Conservation (phyloP, 2,329 filamentous ascomycete species). For the Colletotrichum kahawae region DNA sequence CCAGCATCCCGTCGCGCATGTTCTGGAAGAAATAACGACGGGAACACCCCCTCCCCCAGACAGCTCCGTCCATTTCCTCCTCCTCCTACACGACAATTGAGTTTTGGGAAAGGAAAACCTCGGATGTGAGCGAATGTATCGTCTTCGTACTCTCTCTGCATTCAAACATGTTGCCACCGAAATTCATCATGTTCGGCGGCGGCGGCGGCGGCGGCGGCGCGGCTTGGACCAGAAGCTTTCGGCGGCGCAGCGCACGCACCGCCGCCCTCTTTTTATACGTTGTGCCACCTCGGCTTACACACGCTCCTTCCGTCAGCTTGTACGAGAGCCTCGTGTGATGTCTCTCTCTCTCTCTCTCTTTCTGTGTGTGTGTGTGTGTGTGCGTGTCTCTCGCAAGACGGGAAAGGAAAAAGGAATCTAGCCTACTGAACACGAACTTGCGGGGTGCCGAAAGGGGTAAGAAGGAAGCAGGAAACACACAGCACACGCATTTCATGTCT, state of each 20-base stretch:
- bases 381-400: neutral
- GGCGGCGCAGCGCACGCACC: slow-evolving; percentile 1
- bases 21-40: neutral
- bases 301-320: neutral
- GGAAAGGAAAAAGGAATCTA: neutral
- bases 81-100: neutral
- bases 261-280: neutral
- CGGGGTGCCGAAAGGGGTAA: neutral
- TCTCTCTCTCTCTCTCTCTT: neutral
- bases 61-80: neutral
- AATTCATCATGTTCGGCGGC: neutral
- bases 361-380: neutral
- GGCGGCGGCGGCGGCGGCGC: neutral
- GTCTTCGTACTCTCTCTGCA: neutral
- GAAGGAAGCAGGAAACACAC: neutral
- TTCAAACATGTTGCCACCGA: neutral
- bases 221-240: neutral
- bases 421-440: neutral
- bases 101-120: neutral
- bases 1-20: neutral
- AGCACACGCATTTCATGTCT: neutral
- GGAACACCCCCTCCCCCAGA: neutral
- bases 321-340: neutral
- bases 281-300: neutral
- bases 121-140: neutral